Base-by-base conservation (phyloP, 306 rosid genomes). In the Prunus fruticosa region DNA sequence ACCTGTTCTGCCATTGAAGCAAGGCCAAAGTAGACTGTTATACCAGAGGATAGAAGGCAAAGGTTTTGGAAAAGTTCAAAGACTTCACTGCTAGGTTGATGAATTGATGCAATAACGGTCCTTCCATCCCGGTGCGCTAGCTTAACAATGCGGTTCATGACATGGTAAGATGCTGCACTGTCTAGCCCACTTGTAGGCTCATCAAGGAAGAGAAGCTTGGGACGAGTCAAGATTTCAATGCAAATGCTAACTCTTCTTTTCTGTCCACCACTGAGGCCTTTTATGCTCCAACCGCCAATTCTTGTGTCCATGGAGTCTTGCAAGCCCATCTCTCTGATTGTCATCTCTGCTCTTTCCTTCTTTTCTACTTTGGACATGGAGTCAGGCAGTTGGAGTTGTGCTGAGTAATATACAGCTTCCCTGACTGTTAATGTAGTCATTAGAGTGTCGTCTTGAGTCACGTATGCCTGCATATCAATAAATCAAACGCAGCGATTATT, bases 151-250 rank as follows among this genome's bases (percentile, higher is more conserved):
- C 89, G 76, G 14, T 81, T 89, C 91, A 89, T 86, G 11, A 92
- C 93, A 77, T 90, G 85, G 51, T 77, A 92, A 10, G 97, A 87
- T 56, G 92, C 92, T 13, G 96, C 93, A 62, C 91, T 90, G 20
- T 92, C 97, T 5, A 90, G 89, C 2, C 97, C 96, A 69, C 92
- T 90, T 0, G 96, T 92, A 14, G 96, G 97, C 74, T 92, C 96
- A 63, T 92, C 97, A 54, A 90, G 93, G 70, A 92, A 90, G 3
- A 92, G 86, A 64, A 92, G 91, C 38, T 45, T 86, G 0, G 97
- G 97, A 1, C 83, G 82, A 7, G 93, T 88, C 8, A 92, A 74
- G 45, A 92, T 82, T 69, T 92, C 96, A 15, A 90, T 87, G 77
- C 97, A 90, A 45, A 92, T 86, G 83, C 96, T 88, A 30, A 92